Percentiles rank a stretch among this genome's conserved stretches.
Conservation (phyloP, 1,139 yeast species). For the Eremothecium gossypii region DNA sequence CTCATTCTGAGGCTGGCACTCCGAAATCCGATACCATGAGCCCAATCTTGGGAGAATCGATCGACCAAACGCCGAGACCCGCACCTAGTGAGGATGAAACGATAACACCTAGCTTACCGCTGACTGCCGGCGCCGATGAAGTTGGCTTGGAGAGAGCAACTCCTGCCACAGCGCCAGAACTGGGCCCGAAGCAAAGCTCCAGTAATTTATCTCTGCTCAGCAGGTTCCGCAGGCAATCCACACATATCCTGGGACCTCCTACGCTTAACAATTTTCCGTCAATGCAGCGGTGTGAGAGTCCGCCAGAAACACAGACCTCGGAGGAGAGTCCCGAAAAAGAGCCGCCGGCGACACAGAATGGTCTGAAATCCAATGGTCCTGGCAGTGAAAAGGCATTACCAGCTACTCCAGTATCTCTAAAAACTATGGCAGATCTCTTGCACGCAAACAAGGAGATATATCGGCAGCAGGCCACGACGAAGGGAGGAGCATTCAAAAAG, state of each 20-base stretch:
- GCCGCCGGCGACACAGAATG: too few relatives aligned
- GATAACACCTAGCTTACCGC: too few relatives aligned
- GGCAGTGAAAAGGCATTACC: not conserved
- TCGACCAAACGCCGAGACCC: too few relatives aligned
- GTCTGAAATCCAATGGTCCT: too few relatives aligned
- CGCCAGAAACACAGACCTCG: too few relatives aligned
- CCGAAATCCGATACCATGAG: too few relatives aligned
- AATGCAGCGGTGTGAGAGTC: too few relatives aligned
- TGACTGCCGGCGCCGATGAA: too few relatives aligned
- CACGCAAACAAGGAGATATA: conserved; percentile 19
- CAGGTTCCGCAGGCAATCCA: not conserved
- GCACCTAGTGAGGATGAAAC: too few relatives aligned
- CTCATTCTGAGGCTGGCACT: too few relatives aligned
- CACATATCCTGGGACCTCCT: not conserved
- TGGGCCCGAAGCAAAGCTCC: not conserved
- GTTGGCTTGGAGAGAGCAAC: not conserved
- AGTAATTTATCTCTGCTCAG: not conserved
- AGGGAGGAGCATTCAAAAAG: conserved; percentile 20
- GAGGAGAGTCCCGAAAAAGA: too few relatives aligned
- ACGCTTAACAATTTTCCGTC: not conserved
- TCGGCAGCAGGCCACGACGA: conserved; percentile 14
- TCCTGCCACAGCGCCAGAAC: conserved; percentile 1
- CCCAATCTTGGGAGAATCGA: too few relatives aligned
- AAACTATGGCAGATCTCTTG: conserved; percentile 20
- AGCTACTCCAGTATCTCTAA: not conserved